Evolutionary conservation across 345 rosid species (phyloP).

Genomic region (Camelina sativa): DNA sequence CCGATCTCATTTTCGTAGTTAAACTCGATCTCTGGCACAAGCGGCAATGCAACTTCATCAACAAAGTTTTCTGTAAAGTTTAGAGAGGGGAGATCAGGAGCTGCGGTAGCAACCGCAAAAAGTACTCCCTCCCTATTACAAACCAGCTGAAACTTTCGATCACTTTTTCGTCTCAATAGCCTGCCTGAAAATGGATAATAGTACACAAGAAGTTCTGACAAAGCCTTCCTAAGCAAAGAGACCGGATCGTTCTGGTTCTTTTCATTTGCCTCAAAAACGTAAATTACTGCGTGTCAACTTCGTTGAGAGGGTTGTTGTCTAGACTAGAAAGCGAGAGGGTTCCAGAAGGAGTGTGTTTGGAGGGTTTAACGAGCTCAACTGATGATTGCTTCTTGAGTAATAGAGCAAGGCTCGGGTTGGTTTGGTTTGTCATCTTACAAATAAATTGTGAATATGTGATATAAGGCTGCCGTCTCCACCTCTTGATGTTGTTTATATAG

Average conservation of each 20-base stretch:
- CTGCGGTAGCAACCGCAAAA: slow-evolving; percentile 49
- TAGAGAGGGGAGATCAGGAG: slow-evolving; percentile 47
- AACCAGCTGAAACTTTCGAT: slow-evolving; percentile 46
- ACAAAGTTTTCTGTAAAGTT: slow-evolving; percentile 49
- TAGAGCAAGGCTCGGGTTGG: slow-evolving; percentile 1
- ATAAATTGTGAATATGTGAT: background rate
- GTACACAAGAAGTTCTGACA: slow-evolving; percentile 53
- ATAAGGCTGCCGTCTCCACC: background rate
- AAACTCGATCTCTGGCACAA: slow-evolving; percentile 36
- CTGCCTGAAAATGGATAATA: slow-evolving; percentile 61
- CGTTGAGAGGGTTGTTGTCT: slow-evolving; percentile 46
- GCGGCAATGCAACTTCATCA: slow-evolving; percentile 32
- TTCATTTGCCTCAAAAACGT: slow-evolving; percentile 46
- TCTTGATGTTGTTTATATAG: slow-evolving; percentile 7
- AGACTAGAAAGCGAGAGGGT: slow-evolving; percentile 51
- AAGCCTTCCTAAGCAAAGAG: slow-evolving; percentile 49
- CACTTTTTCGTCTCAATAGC: slow-evolving; percentile 43
- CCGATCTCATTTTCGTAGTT: slow-evolving; percentile 33
- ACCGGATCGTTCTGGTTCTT: slow-evolving; percentile 29
- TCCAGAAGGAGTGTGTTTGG: slow-evolving; percentile 45
- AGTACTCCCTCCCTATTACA: slow-evolving; percentile 55
- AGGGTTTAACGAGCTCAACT: slow-evolving; percentile 47
- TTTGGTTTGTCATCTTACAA: slow-evolving; percentile 22
- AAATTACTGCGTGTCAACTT: slow-evolving; percentile 45
- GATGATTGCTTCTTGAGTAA: slow-evolving; percentile 12